Conservation (phyloP, 1,139 yeast species). For the Blastobotrys proliferans region DNA sequence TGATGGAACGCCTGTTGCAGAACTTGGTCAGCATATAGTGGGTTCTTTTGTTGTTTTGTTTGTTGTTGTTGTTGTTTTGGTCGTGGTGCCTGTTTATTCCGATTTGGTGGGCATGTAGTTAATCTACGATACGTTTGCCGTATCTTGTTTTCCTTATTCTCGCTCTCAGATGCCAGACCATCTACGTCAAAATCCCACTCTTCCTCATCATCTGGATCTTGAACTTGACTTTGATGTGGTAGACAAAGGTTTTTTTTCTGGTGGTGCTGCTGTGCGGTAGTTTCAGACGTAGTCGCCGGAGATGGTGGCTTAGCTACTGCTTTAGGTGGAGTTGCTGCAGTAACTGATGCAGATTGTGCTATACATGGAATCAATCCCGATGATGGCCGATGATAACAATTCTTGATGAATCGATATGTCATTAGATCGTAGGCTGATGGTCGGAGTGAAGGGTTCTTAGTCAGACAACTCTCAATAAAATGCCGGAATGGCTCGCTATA, state of each 20-base stretch:
- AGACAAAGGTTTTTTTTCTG: too few relatives aligned
- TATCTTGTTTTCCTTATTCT: constrained; percentile 9
- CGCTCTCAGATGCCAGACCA: constrained; percentile 1
- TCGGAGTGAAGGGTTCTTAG: constrained; percentile 52
- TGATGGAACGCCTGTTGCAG: constrained; percentile 16
- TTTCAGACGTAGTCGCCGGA: too few relatives aligned
- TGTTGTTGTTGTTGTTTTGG: constrained; percentile 10
- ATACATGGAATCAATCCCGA: constrained; percentile 11
- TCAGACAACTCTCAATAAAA: constrained; percentile 57
- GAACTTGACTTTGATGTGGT: too few relatives aligned
- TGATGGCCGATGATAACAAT: constrained; percentile 1
- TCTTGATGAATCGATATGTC: constrained; percentile 9
- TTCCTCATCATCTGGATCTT: not conserved
- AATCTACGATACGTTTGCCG: constrained; percentile 10
- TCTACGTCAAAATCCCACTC: constrained; percentile 16
- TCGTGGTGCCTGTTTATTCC: not conserved
- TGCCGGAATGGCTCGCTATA: constrained; percentile 52
- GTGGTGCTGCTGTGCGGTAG: too few relatives aligned
- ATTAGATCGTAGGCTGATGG: constrained; percentile 27
- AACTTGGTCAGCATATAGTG: constrained; percentile 13
- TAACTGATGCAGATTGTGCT: not conserved
- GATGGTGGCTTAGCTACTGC: too few relatives aligned
- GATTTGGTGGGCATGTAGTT: not conserved
- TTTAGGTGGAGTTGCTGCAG: not conserved
- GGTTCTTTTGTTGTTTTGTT: not conserved